phyloP scores from a whole-genome alignment of 768 basidiomycete genomes.

The Tubosaeta sp. region DNA sequence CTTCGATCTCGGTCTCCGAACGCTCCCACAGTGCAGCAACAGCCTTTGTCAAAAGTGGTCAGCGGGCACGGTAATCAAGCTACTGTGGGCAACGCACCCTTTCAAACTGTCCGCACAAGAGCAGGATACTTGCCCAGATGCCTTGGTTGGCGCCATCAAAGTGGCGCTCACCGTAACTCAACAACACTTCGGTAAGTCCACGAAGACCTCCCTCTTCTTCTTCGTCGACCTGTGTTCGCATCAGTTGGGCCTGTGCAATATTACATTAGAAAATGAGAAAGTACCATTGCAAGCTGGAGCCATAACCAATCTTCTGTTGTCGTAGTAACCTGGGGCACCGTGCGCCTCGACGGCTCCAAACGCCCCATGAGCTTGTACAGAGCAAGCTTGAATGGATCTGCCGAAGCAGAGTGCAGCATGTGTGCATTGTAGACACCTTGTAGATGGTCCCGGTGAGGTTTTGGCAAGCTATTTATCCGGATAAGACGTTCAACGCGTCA shows the following conservation, averaged over 20 bases:
- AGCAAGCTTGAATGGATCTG: slow-evolving; percentile 94
- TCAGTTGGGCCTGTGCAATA: slow-evolving; percentile 6
- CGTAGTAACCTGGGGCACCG: slow-evolving; percentile 77
- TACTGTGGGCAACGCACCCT: slow-evolving; percentile 45
- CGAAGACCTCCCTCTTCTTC: slow-evolving; percentile 76
- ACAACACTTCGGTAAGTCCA: slow-evolving; percentile 67
- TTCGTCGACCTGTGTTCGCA: slow-evolving; percentile 58
- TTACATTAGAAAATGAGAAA: background rate
- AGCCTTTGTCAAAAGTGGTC: slow-evolving; percentile 47
- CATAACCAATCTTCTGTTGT: slow-evolving; percentile 99
- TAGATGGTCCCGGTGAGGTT: slow-evolving; percentile 74
- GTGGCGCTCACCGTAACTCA: slow-evolving; percentile 78
- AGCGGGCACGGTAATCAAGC: background rate
- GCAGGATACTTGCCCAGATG: slow-evolving; percentile 76
- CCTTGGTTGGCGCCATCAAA: slow-evolving; percentile 68
- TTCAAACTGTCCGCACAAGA: slow-evolving; percentile 95
- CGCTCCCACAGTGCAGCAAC: slow-evolving; percentile 88
- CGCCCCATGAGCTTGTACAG: slow-evolving; percentile 95
- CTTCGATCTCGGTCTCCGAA: slow-evolving; percentile 84
- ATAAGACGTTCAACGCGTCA: slow-evolving; percentile 1
- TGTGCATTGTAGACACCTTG: slow-evolving; percentile 79
- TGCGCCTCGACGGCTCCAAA: slow-evolving; percentile 76
- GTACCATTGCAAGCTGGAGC: slow-evolving; percentile 88
- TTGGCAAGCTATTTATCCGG: slow-evolving; percentile 50
- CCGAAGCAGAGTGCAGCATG: slow-evolving; percentile 82